phyloP scores from a whole-genome alignment of 805 yeast genomes.

The Wickerhamomyces ciferrii region DNA sequence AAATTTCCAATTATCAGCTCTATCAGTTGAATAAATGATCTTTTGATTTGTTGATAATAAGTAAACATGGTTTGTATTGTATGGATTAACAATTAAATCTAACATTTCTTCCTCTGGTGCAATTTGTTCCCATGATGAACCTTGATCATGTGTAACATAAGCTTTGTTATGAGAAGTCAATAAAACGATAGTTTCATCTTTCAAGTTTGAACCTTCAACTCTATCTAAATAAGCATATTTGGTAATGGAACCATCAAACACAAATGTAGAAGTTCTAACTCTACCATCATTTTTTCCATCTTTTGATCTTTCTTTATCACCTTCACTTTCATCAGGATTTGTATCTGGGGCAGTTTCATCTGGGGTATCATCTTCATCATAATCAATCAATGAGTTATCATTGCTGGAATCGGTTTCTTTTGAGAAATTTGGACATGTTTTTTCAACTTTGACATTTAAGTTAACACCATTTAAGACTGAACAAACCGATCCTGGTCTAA shows the following conservation, averaged over 20 bases:
- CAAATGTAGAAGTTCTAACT: conserved; percentile 29
- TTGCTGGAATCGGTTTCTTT: conserved; percentile 5
- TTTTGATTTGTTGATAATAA: conserved; percentile 18
- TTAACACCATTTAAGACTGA: conserved; percentile 20
- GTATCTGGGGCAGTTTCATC: conserved; percentile 22
- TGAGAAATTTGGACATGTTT: conserved; percentile 12
- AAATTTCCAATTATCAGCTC: conserved; percentile 45
- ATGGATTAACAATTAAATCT: conserved; percentile 59
- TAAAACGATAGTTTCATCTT: conserved; percentile 63
- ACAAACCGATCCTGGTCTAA: conserved; percentile 43
- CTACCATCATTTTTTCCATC: conserved; percentile 31
- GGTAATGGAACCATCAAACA: conserved; percentile 46
- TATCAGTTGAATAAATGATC: conserved; percentile 58
- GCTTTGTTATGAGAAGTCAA: conserved; percentile 46
- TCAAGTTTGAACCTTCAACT: conserved; percentile 28
- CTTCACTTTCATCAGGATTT: conserved; percentile 27
- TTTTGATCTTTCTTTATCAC: conserved; percentile 26
- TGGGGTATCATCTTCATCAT: conserved; percentile 23
- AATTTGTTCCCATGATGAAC: conserved; percentile 23
- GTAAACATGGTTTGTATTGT: conserved; percentile 43
- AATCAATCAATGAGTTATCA: conserved; percentile 15
- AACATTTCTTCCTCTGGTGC: conserved; percentile 35
- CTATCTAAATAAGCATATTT: conserved; percentile 58
- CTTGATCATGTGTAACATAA: conserved; percentile 59
- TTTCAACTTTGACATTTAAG: conserved; percentile 11